These are phyloP conservation scores for Porcisia deanei DNA, from an alignment of 208 protist species.

Conservation along the genomic window DNA sequence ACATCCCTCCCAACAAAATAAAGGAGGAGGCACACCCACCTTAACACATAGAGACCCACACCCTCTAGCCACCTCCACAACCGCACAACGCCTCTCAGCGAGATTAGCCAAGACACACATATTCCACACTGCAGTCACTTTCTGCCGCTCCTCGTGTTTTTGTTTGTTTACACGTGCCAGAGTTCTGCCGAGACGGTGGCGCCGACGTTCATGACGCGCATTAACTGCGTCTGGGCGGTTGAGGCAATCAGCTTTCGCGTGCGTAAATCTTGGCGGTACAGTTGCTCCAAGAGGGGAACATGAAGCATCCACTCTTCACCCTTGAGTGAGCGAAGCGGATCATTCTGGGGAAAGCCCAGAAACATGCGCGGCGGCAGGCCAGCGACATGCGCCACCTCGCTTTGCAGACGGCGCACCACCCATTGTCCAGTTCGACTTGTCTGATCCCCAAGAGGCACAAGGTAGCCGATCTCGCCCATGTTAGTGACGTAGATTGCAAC, in stretches of 20 bases:
- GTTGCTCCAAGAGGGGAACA: conserved; percentile 48
- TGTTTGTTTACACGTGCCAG: conserved; percentile 25
- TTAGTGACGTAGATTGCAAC: conserved; percentile 75
- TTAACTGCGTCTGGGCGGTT: conserved; percentile 68
- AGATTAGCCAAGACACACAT: not conserved
- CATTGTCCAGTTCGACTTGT: conserved; percentile 70
- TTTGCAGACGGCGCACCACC: conserved; percentile 63
- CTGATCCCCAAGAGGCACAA: conserved; percentile 77
- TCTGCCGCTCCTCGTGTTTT: not conserved
- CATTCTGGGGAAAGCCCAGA: conserved; percentile 62
- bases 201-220: conserved; percentile 67
- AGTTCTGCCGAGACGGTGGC: conserved; percentile 60
- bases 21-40: not conserved
- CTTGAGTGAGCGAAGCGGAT: conserved; percentile 44
- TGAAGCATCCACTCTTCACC: conserved; percentile 71
- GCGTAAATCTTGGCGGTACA: conserved; percentile 61
- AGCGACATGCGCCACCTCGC: conserved; percentile 55
- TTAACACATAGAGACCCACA: not conserved
- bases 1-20: no score
- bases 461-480: conserved; percentile 79
- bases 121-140: not conserved
- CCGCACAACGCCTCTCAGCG: not conserved
- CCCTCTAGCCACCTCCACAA: not conserved
- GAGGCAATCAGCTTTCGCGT: conserved; percentile 62
- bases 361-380: conserved; percentile 83